These are phyloP conservation scores for Suhomyces choctaworum DNA, from an alignment of 1,139 yeast species.

Conservation along the genomic window DNA sequence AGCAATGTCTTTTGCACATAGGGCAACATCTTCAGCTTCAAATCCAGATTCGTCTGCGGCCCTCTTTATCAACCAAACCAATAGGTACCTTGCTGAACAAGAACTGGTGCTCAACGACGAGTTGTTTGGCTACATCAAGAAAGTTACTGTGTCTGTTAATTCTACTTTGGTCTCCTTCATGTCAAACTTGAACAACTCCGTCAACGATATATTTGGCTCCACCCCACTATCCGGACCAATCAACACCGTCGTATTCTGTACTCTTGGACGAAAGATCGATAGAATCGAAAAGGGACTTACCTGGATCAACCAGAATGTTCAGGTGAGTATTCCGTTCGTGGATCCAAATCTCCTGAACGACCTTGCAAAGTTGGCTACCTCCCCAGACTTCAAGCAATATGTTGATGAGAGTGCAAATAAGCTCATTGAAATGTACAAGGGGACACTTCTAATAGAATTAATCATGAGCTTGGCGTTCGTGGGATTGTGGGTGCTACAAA, in stretches of 20 bases:
- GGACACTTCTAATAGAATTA: constrained; percentile 45
- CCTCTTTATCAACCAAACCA: constrained; percentile 24
- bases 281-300: constrained; percentile 68
- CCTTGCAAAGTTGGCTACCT: constrained; percentile 4
- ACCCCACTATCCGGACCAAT: constrained; percentile 70
- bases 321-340: constrained; percentile 54
- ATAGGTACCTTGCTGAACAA: constrained; percentile 24
- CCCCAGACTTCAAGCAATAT: constrained; percentile 6
- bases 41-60: neutral
- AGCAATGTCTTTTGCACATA: neutral
- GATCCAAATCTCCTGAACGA: constrained; percentile 6
- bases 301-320: constrained; percentile 73
- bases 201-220: constrained; percentile 53
- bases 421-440: constrained; percentile 30
- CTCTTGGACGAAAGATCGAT: constrained; percentile 69
- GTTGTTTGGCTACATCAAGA: constrained; percentile 64
- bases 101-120: constrained; percentile 56
- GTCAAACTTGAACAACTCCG: constrained; percentile 28
- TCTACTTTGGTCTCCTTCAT: constrained; percentile 48
- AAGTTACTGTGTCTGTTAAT: constrained; percentile 57
- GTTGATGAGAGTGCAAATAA: constrained; percentile 22
- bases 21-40: neutral
- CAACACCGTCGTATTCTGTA: constrained; percentile 69
- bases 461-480: constrained; percentile 45
- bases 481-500: constrained; percentile 50